A percentile compares a stretch with the other conserved stretches of the same genome.
Evolutionary conservation across 2,329 filamentous ascomycete genomes (phyloP).

Genomic region (Zalaria sp.): DNA sequence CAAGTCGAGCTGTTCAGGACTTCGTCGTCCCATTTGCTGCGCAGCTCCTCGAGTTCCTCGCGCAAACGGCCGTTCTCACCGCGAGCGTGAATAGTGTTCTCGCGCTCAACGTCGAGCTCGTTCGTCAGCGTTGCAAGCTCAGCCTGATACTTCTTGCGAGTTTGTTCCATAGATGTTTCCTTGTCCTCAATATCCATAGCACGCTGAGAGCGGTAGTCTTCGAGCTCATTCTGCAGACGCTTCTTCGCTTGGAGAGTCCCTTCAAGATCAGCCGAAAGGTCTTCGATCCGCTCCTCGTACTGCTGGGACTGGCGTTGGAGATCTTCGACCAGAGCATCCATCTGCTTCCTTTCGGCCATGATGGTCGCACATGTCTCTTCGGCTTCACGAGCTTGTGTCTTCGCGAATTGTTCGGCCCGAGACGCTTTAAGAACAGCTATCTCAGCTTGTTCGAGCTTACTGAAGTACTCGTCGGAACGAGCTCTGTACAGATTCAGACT

Average conservation of each 20-base stretch:
- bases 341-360: conserved; percentile 83
- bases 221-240: conserved; percentile 87
- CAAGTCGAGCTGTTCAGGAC: conserved; percentile 94
- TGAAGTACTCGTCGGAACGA: conserved; percentile 90
- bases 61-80: conserved; percentile 75
- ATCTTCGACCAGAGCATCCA: conserved; percentile 77
- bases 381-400: conserved; percentile 73
- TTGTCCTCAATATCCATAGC: conserved; percentile 96
- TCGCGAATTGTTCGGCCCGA: conserved; percentile 87
- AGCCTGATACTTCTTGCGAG: conserved; percentile 89
- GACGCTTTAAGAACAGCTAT: conserved; percentile 87
- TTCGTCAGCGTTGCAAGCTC: conserved; percentile 82
- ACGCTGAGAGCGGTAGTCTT: conserved; percentile 89
- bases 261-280: conserved; percentile 79
- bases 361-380: conserved; percentile 83
- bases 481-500: conserved; percentile 83
- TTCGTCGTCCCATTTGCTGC: conserved; percentile 96
- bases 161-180: conserved; percentile 91
- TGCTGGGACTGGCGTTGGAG: conserved; percentile 79
- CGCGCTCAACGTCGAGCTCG: conserved; percentile 84
- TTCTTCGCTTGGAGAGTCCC: conserved; percentile 80
- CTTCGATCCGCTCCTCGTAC: conserved; percentile 81
- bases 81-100: conserved; percentile 73
- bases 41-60: conserved; percentile 90
- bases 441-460: conserved; percentile 91